Conservation (phyloP, 352 stramenopile genomes). For the Vaucheria bursata region DNA sequence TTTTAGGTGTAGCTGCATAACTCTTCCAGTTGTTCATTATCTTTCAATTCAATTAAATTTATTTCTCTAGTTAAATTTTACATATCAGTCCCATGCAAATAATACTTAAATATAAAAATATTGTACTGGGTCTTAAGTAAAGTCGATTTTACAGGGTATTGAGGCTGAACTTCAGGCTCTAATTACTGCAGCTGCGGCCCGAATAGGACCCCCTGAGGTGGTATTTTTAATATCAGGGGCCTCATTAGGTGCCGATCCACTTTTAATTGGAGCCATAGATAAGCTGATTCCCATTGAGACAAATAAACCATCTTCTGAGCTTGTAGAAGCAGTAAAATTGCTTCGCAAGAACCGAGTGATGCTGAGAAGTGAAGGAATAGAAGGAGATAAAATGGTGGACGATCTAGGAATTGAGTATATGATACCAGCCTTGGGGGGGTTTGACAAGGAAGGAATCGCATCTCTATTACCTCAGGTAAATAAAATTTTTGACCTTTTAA, state of each 20-base stretch:
- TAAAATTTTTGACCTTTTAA: neutral
- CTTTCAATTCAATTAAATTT: too few species aligned
- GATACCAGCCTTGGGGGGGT: constrained; percentile 23
- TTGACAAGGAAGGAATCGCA: constrained; percentile 17
- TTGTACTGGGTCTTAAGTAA: too few species aligned
- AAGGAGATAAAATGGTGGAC: too few species aligned
- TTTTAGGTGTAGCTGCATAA: too few species aligned
- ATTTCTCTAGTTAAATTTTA: too few species aligned
- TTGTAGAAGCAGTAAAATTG: neutral
- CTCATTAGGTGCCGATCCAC: constrained; percentile 14
- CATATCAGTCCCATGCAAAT: too few species aligned
- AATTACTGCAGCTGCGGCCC: constrained; percentile 13
- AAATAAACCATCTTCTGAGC: constrained; percentile 28
- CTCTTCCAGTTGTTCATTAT: too few species aligned
- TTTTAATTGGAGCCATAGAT: constrained; percentile 30
- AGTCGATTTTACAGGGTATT: constrained; percentile 15
- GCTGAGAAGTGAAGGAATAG: neutral
- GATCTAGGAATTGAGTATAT: constrained; percentile 31
- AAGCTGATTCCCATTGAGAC: constrained; percentile 18
- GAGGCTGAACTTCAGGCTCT: constrained; percentile 28
- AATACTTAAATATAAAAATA: too few species aligned
- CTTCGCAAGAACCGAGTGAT: too few species aligned
- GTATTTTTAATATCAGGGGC: constrained; percentile 15
- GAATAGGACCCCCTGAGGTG: constrained; percentile 21
- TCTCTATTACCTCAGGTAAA: constrained; percentile 16